A percentile compares a stretch with the other conserved stretches of the same genome.
These are phyloP conservation scores for Tympanopsis confertula DNA, from an alignment of 2,329 filamentous ascomycete species.

Conservation along the genomic window DNA sequence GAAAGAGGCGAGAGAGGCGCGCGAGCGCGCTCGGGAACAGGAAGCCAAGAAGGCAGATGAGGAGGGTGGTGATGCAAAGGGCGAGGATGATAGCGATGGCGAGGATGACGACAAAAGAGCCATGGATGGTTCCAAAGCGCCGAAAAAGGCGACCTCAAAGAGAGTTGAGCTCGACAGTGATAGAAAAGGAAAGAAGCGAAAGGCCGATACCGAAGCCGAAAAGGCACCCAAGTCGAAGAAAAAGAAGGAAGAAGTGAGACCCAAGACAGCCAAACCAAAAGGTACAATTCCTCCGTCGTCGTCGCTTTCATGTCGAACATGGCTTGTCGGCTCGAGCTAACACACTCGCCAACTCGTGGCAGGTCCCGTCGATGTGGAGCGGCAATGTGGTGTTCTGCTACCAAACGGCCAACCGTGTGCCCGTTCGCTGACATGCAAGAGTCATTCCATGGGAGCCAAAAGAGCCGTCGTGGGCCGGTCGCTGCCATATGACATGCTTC, in stretches of 20 bases:
- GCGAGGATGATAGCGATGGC: slow-evolving; percentile 33
- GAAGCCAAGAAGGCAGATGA: slow-evolving; percentile 39
- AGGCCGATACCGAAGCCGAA: slow-evolving; percentile 64
- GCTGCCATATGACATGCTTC: slow-evolving; percentile 81
- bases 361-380: slow-evolving; percentile 85
- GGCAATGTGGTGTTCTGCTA: slow-evolving; percentile 79
- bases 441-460: slow-evolving; percentile 89
- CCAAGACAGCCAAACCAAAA: slow-evolving; percentile 74
- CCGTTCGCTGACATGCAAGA: slow-evolving; percentile 83
- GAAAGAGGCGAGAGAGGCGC: slow-evolving; percentile 62
- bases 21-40: slow-evolving; percentile 49
- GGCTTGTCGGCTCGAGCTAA: background rate
- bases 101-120: slow-evolving; percentile 28
- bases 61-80: slow-evolving; percentile 23
- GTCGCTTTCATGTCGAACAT: background rate
- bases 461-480: slow-evolving; percentile 76
- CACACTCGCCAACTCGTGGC: slow-evolving; percentile 5
- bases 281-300: slow-evolving; percentile 27
- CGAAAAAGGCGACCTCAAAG: slow-evolving; percentile 54
- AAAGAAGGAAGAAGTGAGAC: slow-evolving; percentile 85
- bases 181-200: slow-evolving; percentile 66
- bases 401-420: slow-evolving; percentile 81
- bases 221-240: slow-evolving; percentile 83
- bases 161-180: slow-evolving; percentile 45
- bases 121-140: background rate